Evolutionary conservation across 2,329 filamentous ascomycete genomes (phyloP), one percentile per base, ranked within the genome.

Genomic region (Xylariaceae sp.): DNA sequence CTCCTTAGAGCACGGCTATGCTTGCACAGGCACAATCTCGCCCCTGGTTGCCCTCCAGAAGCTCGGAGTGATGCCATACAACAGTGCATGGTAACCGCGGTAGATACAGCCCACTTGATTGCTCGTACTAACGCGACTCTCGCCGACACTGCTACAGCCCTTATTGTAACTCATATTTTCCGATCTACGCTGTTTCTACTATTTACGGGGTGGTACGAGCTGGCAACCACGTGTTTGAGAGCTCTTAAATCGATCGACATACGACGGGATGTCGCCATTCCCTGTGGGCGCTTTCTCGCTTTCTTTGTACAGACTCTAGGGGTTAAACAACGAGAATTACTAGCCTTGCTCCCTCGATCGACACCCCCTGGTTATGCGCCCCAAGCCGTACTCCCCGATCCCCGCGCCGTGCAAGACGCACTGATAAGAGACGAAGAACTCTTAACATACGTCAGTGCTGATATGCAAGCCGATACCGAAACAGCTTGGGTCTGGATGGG

Each of bases 1-100:
- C 82, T 98, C 7, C 88, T 96, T 58, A 90, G 91, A 57, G 88
- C 89, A 16, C 88, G 91, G n/a, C 82, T 97, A 26, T 79, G 95
- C 40, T 82, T 99, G 7, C 91, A 96, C 73, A 86, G 95, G 42
- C 92, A 96, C 67, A 97, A 98, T 67, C 80, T 98, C 7, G 87
- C 87, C 0, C 89, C 92, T 0, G 79, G 79, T 9, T 92, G 89
- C 67, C 81, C 87, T 0, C 73, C 78, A 1, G 81, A 88, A 29
- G 84, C 88, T 42, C 85, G 93, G 43, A 74, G 81, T 2, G 82
- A 85, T 6, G 92, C 95, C 1, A 77, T 97, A 23, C 88, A 93
- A 56, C 85, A 89, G 61, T 97, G 93, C 70, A 83, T 88, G 2
- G 79, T 81, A 6, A 87, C 89, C 7, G 87, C 90, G 0, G 81